Base-by-base conservation (phyloP, 805 yeast genomes). In the Zygoascus biomembranicola region DNA sequence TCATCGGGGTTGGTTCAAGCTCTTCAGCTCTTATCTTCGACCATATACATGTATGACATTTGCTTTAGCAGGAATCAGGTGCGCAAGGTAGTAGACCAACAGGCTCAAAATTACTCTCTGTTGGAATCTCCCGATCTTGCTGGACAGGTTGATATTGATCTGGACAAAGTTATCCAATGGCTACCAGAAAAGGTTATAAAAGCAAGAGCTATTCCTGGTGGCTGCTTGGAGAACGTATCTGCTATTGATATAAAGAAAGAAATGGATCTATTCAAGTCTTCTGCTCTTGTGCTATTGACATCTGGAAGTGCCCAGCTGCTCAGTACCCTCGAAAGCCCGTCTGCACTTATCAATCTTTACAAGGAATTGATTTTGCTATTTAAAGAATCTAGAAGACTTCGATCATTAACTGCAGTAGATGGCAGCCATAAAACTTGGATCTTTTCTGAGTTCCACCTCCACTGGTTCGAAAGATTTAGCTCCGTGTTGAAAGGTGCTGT, bases 61-160 rank as follows among this genome's bases (percentile, higher is more conserved):
- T 57, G 49, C 9, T 59, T 52, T 32, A 49, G 53, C 41, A 56
- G 53, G 46, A 55, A 53, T 46, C 58, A 54, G 45, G 50, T 57
- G 16, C 53, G 46, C 37, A 39, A 56, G 13, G 26, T 54, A 14
- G 43, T 48, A n/a, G 28, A 32, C 4, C 59, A 56, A 26, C 58
- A 57, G 44, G 43, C 55, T 13, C 54, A 47, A 13, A 47, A 49
- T 18, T 60, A 55, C 47, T 26, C 52, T 6, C 31, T 60, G 8
- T 47, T 60, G 18, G 55, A 51, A 6, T 35, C 47, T 18, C 57
- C 61, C 3, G 63, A 59, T 18, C 47, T 60, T 26, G 49, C 28
- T 3, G 48, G 46, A 18, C 35, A 19, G n/a, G 14, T 31, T 14
- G 61, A 55, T 28, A 47, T 57, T 16, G 54, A 52, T 19, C 19